Evolutionary conservation across 805 yeast genomes (phyloP), one percentile per base, ranked within the genome.

Genomic region (Saturnispora dispora): DNA sequence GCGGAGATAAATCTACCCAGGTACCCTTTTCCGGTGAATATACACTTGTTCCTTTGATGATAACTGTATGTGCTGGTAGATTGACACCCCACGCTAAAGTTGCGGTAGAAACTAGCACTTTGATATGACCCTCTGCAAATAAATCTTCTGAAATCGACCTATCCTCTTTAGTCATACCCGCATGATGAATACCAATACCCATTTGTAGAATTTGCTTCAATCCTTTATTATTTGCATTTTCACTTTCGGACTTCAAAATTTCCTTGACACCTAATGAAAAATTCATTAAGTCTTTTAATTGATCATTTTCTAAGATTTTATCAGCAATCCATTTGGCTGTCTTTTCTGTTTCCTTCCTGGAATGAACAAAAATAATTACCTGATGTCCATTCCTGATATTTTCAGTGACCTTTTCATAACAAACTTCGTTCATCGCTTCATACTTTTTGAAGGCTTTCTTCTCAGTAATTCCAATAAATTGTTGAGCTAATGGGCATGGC

Each of bases 11-110:
- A 61, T 87, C 93, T 2, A 81, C 81, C 97, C 98, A 91, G 6
- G 78, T 69, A 50, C 97, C 96, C 55, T 78, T 79, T 56, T 85
- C 93, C 0, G 99, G 97, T 5, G 93, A 85, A 60, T 95, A 93
- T 0, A 89, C 82, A 60, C 88, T 95, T 0, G 99, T 91, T 0
- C 98, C 98, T 61, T 88, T 88, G 55, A 89, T 86, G 27, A 89
- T 82, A 30, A 89, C 97, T 0, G 96, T 88, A 61, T 90, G 96
- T 0, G 96, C 96, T 2, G 97, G 97, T 51, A 89, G 73, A 63
- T 89, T 89, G 32, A 89, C 96, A 75, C 97, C 97, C 97, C 97
- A 89, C 0, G 97, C 96, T 54, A 89, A 75, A 0, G 97, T 89
- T 0, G 96, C 95, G 2, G 97, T 89, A 0, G 95, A 88, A 1